Evolutionary conservation across 495 filamentous ascomycete genomes (phyloP), one percentile per base, ranked within the genome.

Genomic region (Penicillium paxilli): DNA sequence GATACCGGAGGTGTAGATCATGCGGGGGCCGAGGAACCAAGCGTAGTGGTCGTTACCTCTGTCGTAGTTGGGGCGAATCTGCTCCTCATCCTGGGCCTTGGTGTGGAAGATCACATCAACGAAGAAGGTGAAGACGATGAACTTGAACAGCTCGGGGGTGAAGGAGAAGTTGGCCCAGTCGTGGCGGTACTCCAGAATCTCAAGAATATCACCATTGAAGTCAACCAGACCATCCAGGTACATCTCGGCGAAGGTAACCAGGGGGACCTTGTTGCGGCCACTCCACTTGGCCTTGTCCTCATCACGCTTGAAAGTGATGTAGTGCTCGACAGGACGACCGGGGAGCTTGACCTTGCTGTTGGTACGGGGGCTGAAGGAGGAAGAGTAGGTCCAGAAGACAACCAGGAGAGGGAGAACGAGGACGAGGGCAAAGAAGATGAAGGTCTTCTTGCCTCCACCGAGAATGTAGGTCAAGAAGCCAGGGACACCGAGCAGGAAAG

Each of bases 21-120:
- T 95, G 61, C 90, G 89, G 33, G 88, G 90, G 55, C 90, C 90
- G 41, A 95, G 81, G 76, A 93, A 93, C 88, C 88, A 95, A 68
- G 79, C 83, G 75, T 95, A 95, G 72, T 90, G 89, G 72, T 95
- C 90, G 70, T 94, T 87, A 60, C 90, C 90, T 61, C 88, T 83
- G 76, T 93, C 90, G 70, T 95, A 93, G 72, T 92, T 88, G 57
- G 87, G 86, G 54, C 90, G 88, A 37, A 93, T 87, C 76, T 95
- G 90, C 70, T 92, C 89, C 75, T 92, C 88, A 65, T 92, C 90
- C 66, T 92, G 89, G 26, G 84, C 85, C 20, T 87, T 80, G 35
- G 86, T 86, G 74, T 94, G 90, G 78, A 91, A 85, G 64, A 93
- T 77, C 21, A 91, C 77, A 64, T 92, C 89, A 35, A 84, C 83